Percentiles rank a stretch among this genome's conserved stretches.
Evolutionary conservation across 2,329 filamentous ascomycete genomes (phyloP).

Genomic region (Gremmenia infestans): DNA sequence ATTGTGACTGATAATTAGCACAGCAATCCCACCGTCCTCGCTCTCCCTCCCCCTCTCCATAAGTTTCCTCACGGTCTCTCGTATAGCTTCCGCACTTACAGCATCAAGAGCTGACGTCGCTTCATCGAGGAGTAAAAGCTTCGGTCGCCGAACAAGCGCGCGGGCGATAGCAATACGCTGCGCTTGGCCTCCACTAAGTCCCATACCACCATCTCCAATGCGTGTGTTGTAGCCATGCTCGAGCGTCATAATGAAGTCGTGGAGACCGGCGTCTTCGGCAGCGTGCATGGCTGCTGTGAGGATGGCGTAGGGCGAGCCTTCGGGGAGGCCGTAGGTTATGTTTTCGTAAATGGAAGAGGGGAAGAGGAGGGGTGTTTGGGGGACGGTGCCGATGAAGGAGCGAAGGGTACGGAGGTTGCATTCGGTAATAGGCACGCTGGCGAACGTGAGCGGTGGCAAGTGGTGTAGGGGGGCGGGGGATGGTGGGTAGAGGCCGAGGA

Average conservation of each 20-base stretch:
- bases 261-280: conserved; percentile 58
- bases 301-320: conserved; percentile 46
- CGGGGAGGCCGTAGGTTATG: conserved; percentile 70
- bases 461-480: conserved; percentile 1
- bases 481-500: conserved; percentile 64
- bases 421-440: conserved; percentile 48
- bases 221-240: conserved; percentile 66
- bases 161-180: conserved; percentile 79
- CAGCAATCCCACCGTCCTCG: conserved; percentile 47
- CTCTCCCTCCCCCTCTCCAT: conserved; percentile 29
- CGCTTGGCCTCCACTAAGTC: conserved; percentile 74
- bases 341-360: conserved; percentile 73
- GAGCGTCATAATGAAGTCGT: conserved; percentile 71
- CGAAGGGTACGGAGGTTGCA: conserved; percentile 59
- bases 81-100: conserved; percentile 58
- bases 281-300: conserved; percentile 43
- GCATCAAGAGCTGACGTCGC: conserved; percentile 77
- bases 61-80: conserved; percentile 55
- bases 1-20: conserved; percentile 78
- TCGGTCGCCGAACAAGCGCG: conserved; percentile 66
- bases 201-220: conserved; percentile 70
- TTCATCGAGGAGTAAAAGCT: conserved; percentile 78
- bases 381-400: conserved; percentile 59
- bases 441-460: conserved; percentile 45
- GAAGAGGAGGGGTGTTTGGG: conserved; percentile 71